These are phyloP conservation scores for Amanita polypyramis DNA, from an alignment of 768 basidiomycete genomes.

Conservation along the genomic window DNA sequence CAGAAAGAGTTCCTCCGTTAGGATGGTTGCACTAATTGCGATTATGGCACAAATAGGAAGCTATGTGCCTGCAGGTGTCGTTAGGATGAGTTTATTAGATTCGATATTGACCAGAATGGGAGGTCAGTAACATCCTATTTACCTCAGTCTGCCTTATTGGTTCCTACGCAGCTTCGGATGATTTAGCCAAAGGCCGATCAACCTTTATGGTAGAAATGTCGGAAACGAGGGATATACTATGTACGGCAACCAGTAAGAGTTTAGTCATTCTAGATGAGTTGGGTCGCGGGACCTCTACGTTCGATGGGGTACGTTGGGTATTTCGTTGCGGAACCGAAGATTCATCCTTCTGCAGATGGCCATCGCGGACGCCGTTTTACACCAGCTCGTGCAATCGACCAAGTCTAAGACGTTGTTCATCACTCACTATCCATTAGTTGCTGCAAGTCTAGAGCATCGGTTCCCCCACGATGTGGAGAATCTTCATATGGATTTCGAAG, in stretches of 20 bases:
- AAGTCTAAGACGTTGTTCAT: constrained; percentile 82
- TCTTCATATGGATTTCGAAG: constrained; percentile 79
- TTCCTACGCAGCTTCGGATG: constrained; percentile 63
- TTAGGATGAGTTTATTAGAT: constrained; percentile 73
- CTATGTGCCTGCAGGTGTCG: constrained; percentile 76
- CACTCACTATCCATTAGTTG: constrained; percentile 87
- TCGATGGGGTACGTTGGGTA: constrained; percentile 59
- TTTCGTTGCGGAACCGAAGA: constrained; percentile 1
- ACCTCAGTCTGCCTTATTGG: constrained; percentile 4
- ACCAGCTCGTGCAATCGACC: constrained; percentile 49
- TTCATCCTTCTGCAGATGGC: constrained; percentile 48
- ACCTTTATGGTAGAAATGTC: constrained; percentile 98
- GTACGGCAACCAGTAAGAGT: constrained; percentile 60
- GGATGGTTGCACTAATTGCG: constrained; percentile 68
- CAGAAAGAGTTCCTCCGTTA: constrained; percentile 77
- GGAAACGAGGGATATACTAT: constrained; percentile 85
- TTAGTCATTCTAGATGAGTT: constrained; percentile 88
- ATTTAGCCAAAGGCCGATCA: constrained; percentile 75
- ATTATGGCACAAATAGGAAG: constrained; percentile 90
- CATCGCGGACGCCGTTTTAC: constrained; percentile 73
- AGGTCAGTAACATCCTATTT: constrained; percentile 30
- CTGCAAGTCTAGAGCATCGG: constrained; percentile 49
- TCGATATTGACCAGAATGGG: constrained; percentile 87
- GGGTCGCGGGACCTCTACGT: constrained; percentile 86
- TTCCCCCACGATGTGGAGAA: constrained; percentile 60